phyloP scores from a whole-genome alignment of 768 basidiomycete species.

The Collybiopsis confluens region DNA sequence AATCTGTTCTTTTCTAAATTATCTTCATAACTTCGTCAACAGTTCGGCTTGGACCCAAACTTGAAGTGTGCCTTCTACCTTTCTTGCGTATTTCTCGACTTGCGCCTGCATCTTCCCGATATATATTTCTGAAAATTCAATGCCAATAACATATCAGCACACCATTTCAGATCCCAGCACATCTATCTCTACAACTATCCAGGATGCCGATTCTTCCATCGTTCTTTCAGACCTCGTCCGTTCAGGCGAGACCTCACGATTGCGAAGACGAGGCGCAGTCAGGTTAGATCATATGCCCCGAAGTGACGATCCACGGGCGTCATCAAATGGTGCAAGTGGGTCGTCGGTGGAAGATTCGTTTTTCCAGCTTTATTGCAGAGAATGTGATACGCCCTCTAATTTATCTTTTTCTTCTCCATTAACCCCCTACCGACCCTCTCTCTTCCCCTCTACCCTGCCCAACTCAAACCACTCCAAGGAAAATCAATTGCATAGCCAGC shows the following conservation, averaged over 20 bases:
- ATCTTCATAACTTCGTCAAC: no score
- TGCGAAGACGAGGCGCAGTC: slow-evolving; percentile 72
- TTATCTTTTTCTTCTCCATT: not conserved
- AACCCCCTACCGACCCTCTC: not conserved
- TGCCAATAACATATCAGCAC: slow-evolving; percentile 2
- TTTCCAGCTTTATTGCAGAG: not conserved
- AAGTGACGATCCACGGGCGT: slow-evolving; percentile 2
- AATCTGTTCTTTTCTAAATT: no score
- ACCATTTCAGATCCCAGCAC: not conserved
- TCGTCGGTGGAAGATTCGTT: not conserved
- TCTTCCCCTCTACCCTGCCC: not conserved
- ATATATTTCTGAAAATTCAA: no score
- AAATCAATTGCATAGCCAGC: not conserved
- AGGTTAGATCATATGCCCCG: slow-evolving; percentile 40
- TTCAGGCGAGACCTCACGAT: slow-evolving; percentile 67
- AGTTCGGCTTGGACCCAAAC: no score
- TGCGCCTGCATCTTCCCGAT: no score
- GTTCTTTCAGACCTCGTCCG: slow-evolving; percentile 72
- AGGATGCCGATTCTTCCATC: slow-evolving; percentile 62
- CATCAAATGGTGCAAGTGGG: not conserved
- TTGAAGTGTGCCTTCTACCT: no score
- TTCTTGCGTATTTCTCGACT: no score
- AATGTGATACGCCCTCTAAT: slow-evolving; percentile 3
- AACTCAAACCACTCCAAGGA: not conserved
- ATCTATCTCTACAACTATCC: not conserved